Percentiles rank a stretch among this genome's conserved stretches.
Evolutionary conservation across 495 filamentous ascomycete genomes (phyloP).

Genomic region (Alectoria sarmentosa): DNA sequence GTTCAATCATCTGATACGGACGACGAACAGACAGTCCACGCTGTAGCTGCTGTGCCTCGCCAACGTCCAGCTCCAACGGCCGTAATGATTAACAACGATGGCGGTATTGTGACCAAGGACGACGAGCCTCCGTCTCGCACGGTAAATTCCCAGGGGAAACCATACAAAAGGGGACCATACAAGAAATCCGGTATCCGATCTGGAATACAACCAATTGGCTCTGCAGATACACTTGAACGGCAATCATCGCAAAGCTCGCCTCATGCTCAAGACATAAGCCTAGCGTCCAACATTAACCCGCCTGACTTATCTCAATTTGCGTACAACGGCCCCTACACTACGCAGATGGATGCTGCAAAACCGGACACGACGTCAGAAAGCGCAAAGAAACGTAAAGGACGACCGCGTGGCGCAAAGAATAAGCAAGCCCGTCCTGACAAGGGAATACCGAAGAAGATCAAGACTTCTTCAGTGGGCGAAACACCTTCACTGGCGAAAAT

Average conservation of each 20-base stretch:
- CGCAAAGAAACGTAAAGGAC: conserved; percentile 15
- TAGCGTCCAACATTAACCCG: background rate
- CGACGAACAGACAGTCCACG: conserved; percentile 10
- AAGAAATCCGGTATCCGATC: background rate
- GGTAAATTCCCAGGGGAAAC: background rate
- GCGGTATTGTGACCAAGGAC: background rate
- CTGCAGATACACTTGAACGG: background rate
- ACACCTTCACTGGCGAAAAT: background rate
- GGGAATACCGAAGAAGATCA: conserved; percentile 11
- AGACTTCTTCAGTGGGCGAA: background rate
- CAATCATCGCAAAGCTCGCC: background rate
- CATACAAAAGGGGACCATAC: background rate
- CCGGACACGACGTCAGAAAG: conserved; percentile 16
- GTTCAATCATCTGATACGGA: conserved; percentile 9
- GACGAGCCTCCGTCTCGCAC: background rate
- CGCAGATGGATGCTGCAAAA: conserved; percentile 20
- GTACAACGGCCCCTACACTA: background rate
- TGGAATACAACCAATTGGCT: background rate
- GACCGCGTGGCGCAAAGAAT: conserved; percentile 21
- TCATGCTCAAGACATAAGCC: background rate
- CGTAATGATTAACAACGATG: background rate
- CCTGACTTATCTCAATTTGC: background rate
- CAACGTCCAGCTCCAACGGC: conserved; percentile 6
- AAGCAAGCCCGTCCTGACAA: conserved; percentile 19
- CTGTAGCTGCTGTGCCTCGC: conserved; percentile 1